A percentile compares a stretch with the other conserved stretches of the same genome.
Conservation (phyloP, 2,329 filamentous ascomycete genomes). For the Alternaria alternata region DNA sequence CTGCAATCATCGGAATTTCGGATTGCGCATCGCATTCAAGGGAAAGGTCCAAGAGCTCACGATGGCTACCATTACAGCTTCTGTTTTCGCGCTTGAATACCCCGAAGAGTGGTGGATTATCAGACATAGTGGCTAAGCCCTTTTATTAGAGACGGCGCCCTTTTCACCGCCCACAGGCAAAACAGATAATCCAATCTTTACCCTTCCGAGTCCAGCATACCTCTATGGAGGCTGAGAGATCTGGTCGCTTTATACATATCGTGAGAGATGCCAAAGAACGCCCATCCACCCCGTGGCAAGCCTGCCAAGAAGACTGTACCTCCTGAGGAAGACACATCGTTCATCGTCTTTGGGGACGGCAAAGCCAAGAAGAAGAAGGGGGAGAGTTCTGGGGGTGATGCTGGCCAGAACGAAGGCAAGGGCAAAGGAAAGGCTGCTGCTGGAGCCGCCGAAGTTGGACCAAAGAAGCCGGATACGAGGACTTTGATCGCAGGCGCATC, state of each 20-base stretch:
- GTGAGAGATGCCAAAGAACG: constrained; percentile 58
- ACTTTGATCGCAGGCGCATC: constrained; percentile 92
- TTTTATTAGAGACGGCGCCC: constrained; percentile 26
- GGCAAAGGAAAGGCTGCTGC: constrained; percentile 45
- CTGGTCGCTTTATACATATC: not conserved
- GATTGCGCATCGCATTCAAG: constrained; percentile 11
- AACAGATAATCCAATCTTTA: not conserved
- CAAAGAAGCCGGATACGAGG: constrained; percentile 68
- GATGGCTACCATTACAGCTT: constrained; percentile 11
- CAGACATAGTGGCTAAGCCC: constrained; percentile 23
- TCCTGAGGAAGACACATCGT: constrained; percentile 59
- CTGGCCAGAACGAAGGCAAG: constrained; percentile 30
- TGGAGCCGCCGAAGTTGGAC: constrained; percentile 48
- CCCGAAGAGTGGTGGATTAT: not conserved
- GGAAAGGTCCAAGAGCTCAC: constrained; percentile 1
- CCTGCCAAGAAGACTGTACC: constrained; percentile 51
- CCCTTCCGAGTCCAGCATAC: constrained; percentile 5
- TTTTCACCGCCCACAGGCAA: constrained; percentile 22
- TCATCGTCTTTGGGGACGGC: constrained; percentile 58
- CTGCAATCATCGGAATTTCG: constrained; percentile 24
- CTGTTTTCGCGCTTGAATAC: no score
- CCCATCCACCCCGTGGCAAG: constrained; percentile 55
- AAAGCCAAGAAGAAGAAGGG: constrained; percentile 54
- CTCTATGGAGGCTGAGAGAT: constrained; percentile 17
- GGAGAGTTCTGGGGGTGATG: constrained; percentile 24